Conservation (phyloP, 768 basidiomycete genomes). For the Wakefieldia striispora region DNA sequence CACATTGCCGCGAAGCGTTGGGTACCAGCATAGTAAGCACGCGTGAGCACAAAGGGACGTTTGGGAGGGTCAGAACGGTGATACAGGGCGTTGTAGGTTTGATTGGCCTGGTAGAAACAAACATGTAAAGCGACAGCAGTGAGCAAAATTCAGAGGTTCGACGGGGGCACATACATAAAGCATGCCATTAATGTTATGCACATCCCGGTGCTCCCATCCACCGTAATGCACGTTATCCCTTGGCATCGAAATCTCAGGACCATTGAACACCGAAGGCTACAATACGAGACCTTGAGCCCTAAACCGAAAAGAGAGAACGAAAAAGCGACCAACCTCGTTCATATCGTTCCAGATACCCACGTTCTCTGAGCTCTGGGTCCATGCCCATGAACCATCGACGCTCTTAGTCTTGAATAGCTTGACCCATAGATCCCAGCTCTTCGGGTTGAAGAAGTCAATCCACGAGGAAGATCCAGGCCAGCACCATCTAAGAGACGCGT, state of each 20-base stretch:
- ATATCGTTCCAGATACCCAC: conserved; percentile 99
- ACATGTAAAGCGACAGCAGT: background rate
- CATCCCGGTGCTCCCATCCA: conserved; percentile 97
- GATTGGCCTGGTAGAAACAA: conserved; percentile 60
- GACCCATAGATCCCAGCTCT: conserved; percentile 88
- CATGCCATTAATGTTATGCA: conserved; percentile 99
- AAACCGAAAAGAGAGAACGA: background rate
- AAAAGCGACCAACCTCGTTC: conserved; percentile 73
- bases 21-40: conserved; percentile 93
- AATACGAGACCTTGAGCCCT: too few relatives aligned
- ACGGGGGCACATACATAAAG: conserved; percentile 57
- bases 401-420: conserved; percentile 68
- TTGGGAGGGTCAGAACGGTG: conserved; percentile 71
- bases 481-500: conserved; percentile 60
- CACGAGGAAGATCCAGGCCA: conserved; percentile 96
- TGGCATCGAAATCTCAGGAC: conserved; percentile 89
- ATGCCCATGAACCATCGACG: conserved; percentile 60
- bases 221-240: conserved; percentile 81
- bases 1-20: conserved; percentile 97
- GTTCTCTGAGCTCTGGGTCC: conserved; percentile 77
- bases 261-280: conserved; percentile 98
- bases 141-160: background rate
- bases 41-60: conserved; percentile 93
- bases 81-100: conserved; percentile 77
- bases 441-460: conserved; percentile 97